phyloP scores from a whole-genome alignment of 1,284 basidiomycete species.

The Pulveroboletus ridleyi region DNA sequence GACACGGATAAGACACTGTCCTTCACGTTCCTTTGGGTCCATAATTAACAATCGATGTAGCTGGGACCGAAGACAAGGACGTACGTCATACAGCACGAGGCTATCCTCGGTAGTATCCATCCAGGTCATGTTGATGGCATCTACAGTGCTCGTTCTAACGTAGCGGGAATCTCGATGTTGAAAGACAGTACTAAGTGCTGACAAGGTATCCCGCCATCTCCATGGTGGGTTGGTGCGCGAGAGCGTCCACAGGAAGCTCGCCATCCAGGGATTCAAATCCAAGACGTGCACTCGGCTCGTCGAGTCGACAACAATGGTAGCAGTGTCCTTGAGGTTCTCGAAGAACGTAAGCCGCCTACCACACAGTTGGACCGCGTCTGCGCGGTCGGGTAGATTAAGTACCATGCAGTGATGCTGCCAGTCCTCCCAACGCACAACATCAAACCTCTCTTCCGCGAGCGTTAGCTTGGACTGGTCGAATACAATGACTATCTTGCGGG shows the following conservation, averaged over 20 bases:
- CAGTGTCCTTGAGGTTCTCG: conserved; percentile 31
- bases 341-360: conserved; percentile 41
- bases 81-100: conserved; percentile 39
- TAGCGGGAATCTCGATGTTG: conserved; percentile 31
- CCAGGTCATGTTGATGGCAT: conserved; percentile 39
- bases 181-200: conserved; percentile 39
- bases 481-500: conserved; percentile 39
- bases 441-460: conserved; percentile 24
- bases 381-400: conserved; percentile 40
- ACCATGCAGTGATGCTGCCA: conserved; percentile 41
- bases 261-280: conserved; percentile 39
- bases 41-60: conserved; percentile 13
- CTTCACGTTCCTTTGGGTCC: conserved; percentile 37
- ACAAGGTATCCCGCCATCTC: conserved; percentile 37
- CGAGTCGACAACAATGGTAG: conserved; percentile 19
- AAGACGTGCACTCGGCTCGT: conserved; percentile 37
- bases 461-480: conserved; percentile 38
- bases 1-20: conserved; percentile 40
- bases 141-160: conserved; percentile 41
- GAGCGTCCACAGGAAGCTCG: conserved; percentile 35
- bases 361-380: conserved; percentile 38
- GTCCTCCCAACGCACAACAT: conserved; percentile 38
- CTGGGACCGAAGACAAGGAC: conserved; percentile 12
- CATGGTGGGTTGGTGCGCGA: conserved; percentile 36
- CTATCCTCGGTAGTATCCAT: conserved; percentile 41